Evolutionary conservation across 495 filamentous ascomycete genomes (phyloP), one percentile per base, ranked within the genome.

Genomic region (Xylaria palmicola): DNA sequence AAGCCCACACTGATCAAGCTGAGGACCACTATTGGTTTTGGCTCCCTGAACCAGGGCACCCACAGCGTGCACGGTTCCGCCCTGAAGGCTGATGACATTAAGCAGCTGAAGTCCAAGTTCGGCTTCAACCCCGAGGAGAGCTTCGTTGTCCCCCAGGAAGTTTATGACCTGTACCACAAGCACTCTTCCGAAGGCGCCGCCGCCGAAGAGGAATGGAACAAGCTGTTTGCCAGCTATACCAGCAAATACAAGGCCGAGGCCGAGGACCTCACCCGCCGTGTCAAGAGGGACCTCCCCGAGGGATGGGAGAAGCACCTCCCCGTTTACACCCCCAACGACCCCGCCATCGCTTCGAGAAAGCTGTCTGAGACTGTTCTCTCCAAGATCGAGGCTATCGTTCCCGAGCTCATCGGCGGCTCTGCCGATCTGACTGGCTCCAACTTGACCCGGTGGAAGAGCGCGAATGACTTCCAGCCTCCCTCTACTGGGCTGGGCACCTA

Each of bases 341-440:
- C 89, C 45, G 91, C 94, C 47, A 76, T 92, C 62, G 94, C 94
- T 49, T 93, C 93, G 54, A 85, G 94, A 67, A 99, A 97, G 81
- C 87, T 98, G 27, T 98, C 94, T 65, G 94, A 99, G 83, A 86
- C 83, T 56, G 91, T 97, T 58, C 86, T 99, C 66, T 86, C 90
- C 77, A 92, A 91, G 77, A 87, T 99, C 72, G 86, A 96, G 81
- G 75, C 82, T 30, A 84, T 79, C 65, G 66, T 99, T 56, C 94
- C 94, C 65, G 95, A 98, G 77, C 86, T 99, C 56, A 77, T 98
- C 36, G 95, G 93, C 69, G 94, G 94, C 57, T 99, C 94, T 62
- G 94, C 94, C 59, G 94, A 99, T 83, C 78, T 99, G 84, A 99
- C 94, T 65, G 91, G 90, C 72, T 98, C 94, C 65, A 99, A 98